Percentiles rank a stretch among this genome's conserved stretches.
These are phyloP conservation scores for Apiotrichum akiyoshidainum DNA, from an alignment of 1,284 basidiomycete species.

Conservation along the genomic window DNA sequence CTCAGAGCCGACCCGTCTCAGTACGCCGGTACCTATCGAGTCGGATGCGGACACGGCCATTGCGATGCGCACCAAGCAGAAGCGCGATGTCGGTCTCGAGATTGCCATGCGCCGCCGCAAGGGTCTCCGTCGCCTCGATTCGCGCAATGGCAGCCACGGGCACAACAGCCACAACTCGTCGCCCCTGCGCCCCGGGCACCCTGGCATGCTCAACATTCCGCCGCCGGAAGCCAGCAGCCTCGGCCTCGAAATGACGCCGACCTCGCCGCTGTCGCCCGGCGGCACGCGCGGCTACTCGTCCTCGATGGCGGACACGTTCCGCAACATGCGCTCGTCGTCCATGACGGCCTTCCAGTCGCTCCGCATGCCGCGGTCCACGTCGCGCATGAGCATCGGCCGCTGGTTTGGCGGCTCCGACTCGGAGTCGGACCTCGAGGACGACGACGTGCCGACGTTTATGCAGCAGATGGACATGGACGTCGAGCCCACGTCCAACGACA, in stretches of 20 bases:
- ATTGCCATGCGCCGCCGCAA: constrained; percentile 4
- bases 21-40: constrained; percentile 43
- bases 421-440: constrained; percentile 14
- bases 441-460: constrained; percentile 11
- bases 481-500: neutral
- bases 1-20: constrained; percentile 11
- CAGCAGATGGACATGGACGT: neutral
- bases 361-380: constrained; percentile 21
- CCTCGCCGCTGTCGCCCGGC: neutral
- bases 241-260: neutral
- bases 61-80: constrained; percentile 25
- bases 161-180: neutral
- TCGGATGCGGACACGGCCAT: constrained; percentile 50
- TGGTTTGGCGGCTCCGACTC: constrained; percentile 33
- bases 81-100: constrained; percentile 13
- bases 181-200: neutral
- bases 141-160: neutral
- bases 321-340: constrained; percentile 36
- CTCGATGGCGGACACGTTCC: constrained; percentile 32
- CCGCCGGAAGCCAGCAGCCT: neutral
- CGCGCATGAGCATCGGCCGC: constrained; percentile 32
- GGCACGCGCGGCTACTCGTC: constrained; percentile 9
- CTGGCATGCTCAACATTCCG: too few relatives aligned
- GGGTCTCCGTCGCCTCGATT: constrained; percentile 2
- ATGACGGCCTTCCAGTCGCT: constrained; percentile 30